Conservation (phyloP, 768 basidiomycete genomes). For the Lyophyllum shimeji region DNA sequence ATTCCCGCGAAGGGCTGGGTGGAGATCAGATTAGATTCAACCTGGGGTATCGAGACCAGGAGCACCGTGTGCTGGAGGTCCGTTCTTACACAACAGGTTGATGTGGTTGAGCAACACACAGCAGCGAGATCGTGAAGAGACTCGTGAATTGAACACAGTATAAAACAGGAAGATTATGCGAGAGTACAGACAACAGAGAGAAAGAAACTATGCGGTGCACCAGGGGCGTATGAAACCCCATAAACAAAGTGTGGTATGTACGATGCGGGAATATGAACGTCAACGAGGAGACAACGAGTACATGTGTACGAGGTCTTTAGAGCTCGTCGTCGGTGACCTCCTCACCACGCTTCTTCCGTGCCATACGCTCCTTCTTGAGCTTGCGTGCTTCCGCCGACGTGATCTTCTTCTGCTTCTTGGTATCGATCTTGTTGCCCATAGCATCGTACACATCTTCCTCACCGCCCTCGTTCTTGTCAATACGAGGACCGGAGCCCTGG, state of each 20-base stretch:
- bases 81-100: no score
- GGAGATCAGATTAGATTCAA: slow-evolving; percentile 13
- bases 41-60: no score
- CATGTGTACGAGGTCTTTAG: slow-evolving; percentile 25
- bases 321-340: slow-evolving; percentile 71
- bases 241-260: slow-evolving; percentile 6
- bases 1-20: not conserved
- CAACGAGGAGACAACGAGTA: not conserved
- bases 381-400: slow-evolving; percentile 84
- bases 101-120: no score
- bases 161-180: slow-evolving; percentile 15
- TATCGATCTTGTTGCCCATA: slow-evolving; percentile 96
- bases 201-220: slow-evolving; percentile 8
- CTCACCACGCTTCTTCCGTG: slow-evolving; percentile 84
- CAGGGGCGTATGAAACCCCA: slow-evolving; percentile 8
- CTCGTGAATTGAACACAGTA: slow-evolving; percentile 3
- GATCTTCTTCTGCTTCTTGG: slow-evolving; percentile 84
- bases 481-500: slow-evolving; percentile 91
- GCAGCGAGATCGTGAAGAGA: slow-evolving; percentile 11
- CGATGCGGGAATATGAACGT: slow-evolving; percentile 1
- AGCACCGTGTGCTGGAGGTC: no score
- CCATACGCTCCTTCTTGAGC: slow-evolving; percentile 95
- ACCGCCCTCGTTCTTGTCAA: slow-evolving; percentile 91
- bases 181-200: slow-evolving; percentile 16
- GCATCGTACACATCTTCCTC: slow-evolving; percentile 94